These are phyloP conservation scores for Arachis stenosperma DNA, from an alignment of 306 rosid species.

Conservation along the genomic window DNA sequence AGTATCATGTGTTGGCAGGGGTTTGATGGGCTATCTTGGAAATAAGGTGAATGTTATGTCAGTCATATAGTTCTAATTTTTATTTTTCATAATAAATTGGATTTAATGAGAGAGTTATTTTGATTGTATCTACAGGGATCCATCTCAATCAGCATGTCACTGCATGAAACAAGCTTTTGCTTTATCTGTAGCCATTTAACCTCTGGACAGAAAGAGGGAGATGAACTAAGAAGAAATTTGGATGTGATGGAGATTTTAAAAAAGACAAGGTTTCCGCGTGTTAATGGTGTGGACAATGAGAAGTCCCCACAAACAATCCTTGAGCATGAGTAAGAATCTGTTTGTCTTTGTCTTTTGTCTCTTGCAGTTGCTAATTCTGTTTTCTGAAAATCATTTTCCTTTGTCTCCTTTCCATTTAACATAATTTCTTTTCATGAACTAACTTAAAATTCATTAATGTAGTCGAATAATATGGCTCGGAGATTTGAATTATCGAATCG, in stretches of 20 bases:
- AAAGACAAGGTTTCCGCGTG: conserved; percentile 94
- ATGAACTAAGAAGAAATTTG: conserved; percentile 90
- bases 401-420: conserved; percentile 3
- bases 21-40: conserved; percentile 99
- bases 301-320: conserved; percentile 97
- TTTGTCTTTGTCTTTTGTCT: conserved; percentile 7
- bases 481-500: conserved; percentile 95
- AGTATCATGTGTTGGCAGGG: conserved; percentile 96
- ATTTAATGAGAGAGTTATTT: conserved; percentile 30
- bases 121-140: conserved; percentile 80
- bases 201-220: conserved; percentile 98
- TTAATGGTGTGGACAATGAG: conserved; percentile 65
- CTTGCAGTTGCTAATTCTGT: conserved; percentile 14
- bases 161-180: conserved; percentile 95
- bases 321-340: conserved; percentile 86
- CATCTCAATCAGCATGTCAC: conserved; percentile 92
- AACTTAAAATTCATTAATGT: conserved; percentile 24
- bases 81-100: conserved; percentile 6
- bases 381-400: conserved; percentile 8
- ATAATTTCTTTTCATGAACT: conserved; percentile 27
- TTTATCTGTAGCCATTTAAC: conserved; percentile 94
- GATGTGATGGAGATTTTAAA: conserved; percentile 96
- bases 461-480: conserved; percentile 99
- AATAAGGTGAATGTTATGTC: conserved; percentile 73
- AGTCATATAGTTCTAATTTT: conserved; percentile 10